Percentiles rank a stretch among this genome's conserved stretches.
phyloP scores from a whole-genome alignment of 805 yeast genomes.

The Candida railenensis region DNA sequence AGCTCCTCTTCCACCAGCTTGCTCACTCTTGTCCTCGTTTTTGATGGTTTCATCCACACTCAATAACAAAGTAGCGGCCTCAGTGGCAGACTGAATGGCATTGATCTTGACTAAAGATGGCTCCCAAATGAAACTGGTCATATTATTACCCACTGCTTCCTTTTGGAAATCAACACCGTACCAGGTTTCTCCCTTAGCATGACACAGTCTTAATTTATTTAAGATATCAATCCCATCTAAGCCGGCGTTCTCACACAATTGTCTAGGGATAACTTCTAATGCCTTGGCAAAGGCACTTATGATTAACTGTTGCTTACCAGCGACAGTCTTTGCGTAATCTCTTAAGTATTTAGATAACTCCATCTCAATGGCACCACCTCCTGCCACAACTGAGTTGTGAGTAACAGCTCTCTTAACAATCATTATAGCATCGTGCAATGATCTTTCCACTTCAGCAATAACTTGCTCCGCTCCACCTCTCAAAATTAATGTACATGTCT shows the following conservation, averaged over 20 bases:
- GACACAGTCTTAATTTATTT: conserved; percentile 88
- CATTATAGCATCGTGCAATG: conserved; percentile 97
- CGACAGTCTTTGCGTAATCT: conserved; percentile 80
- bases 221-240: conserved; percentile 94
- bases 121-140: conserved; percentile 92
- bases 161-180: conserved; percentile 88
- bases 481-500: conserved; percentile 87
- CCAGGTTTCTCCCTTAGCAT: conserved; percentile 90
- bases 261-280: conserved; percentile 94
- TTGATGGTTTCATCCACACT: conserved; percentile 95
- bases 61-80: conserved; percentile 89
- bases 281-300: conserved; percentile 93
- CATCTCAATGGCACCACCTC: conserved; percentile 99
- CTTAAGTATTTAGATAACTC: conserved; percentile 86
- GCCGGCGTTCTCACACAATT: conserved; percentile 98
- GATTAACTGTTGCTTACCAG: conserved; percentile 94
- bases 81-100: conserved; percentile 94
- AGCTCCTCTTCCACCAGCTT: conserved; percentile 60
- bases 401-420: conserved; percentile 93
- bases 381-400: conserved; percentile 87
- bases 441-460: conserved; percentile 95
- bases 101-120: conserved; percentile 92
- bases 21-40: conserved; percentile 59
- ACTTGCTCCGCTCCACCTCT: conserved; percentile 99
- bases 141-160: conserved; percentile 80